Percentiles rank a stretch among this genome's conserved stretches.
phyloP scores from a whole-genome alignment of 345 rosid species.

The Populus ilicifolia region DNA sequence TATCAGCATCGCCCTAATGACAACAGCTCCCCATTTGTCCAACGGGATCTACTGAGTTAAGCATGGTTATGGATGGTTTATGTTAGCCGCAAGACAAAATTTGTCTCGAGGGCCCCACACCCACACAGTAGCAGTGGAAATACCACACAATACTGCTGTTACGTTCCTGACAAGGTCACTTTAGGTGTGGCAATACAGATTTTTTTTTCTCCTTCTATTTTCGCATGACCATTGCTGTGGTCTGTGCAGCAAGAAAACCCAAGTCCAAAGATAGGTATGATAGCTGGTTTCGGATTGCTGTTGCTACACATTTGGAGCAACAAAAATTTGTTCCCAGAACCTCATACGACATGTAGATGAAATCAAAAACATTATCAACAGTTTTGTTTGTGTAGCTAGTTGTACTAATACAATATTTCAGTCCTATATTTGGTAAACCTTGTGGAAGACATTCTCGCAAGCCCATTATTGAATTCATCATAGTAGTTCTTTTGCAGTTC shows the following conservation, averaged over 20 bases:
- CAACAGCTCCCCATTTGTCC: neutral
- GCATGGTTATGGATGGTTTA: neutral
- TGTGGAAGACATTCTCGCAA: neutral
- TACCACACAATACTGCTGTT: neutral
- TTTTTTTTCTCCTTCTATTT: too few species aligned
- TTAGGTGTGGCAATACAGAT: too few species aligned
- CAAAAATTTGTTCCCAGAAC: too few species aligned
- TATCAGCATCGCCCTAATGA: neutral
- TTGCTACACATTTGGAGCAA: too few species aligned
- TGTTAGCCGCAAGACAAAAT: neutral
- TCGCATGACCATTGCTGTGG: too few species aligned
- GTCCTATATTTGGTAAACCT: neutral
- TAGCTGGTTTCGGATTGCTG: too few species aligned
- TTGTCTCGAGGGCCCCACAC: too few species aligned
- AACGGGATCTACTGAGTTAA: slow-evolving; percentile 19
- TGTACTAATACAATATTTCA: neutral
- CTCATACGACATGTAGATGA: too few species aligned
- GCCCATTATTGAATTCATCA: neutral
- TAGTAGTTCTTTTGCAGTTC: too few species aligned
- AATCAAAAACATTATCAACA: neutral
- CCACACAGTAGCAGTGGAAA: neutral
- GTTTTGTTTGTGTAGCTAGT: neutral
- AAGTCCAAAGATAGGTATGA: too few species aligned
- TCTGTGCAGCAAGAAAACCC: too few species aligned
- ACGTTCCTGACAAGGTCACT: neutral